Conservation (phyloP, 2,329 filamentous ascomycete genomes). For the Pseudonectria foliicola region DNA sequence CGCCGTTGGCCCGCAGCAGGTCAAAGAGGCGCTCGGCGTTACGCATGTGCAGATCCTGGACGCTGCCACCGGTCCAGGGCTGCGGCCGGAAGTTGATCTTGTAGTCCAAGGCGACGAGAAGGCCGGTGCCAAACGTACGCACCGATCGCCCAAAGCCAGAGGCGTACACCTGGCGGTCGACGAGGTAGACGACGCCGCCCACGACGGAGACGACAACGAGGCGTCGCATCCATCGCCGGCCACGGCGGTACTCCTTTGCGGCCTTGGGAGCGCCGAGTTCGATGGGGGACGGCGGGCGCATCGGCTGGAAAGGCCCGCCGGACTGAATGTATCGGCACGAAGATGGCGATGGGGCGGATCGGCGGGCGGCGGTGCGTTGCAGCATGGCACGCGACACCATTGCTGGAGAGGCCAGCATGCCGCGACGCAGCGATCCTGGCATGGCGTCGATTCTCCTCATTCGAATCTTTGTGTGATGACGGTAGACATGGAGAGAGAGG, state of each 20-base stretch:
- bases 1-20: conserved; percentile 78
- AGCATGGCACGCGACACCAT: conserved; percentile 4
- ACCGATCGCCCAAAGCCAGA: conserved; percentile 70
- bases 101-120: conserved; percentile 84
- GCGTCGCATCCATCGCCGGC: conserved; percentile 70
- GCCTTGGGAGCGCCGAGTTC: conserved; percentile 66
- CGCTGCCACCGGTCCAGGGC: conserved; percentile 64
- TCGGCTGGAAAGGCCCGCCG: conserved; percentile 49
- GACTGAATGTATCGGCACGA: conserved; percentile 23
- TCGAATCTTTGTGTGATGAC: not conserved
- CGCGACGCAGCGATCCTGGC: conserved; percentile 23
- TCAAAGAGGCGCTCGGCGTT: conserved; percentile 80
- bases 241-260: conserved; percentile 63
- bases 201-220: conserved; percentile 55
- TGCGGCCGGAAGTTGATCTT: conserved; percentile 89
- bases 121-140: conserved; percentile 72
- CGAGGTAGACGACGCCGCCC: conserved; percentile 54
- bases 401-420: conserved; percentile 18
- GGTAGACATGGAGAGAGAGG: not conserved
- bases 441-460: conserved; percentile 8
- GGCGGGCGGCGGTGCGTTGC: conserved; percentile 21
- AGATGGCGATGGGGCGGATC: conserved; percentile 45
- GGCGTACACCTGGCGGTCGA: conserved; percentile 72
- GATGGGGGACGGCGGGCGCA: conserved; percentile 69
- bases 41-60: conserved; percentile 72